These are phyloP conservation scores for Takashimella tepidaria DNA, from an alignment of 1,284 basidiomycete species.

Conservation along the genomic window DNA sequence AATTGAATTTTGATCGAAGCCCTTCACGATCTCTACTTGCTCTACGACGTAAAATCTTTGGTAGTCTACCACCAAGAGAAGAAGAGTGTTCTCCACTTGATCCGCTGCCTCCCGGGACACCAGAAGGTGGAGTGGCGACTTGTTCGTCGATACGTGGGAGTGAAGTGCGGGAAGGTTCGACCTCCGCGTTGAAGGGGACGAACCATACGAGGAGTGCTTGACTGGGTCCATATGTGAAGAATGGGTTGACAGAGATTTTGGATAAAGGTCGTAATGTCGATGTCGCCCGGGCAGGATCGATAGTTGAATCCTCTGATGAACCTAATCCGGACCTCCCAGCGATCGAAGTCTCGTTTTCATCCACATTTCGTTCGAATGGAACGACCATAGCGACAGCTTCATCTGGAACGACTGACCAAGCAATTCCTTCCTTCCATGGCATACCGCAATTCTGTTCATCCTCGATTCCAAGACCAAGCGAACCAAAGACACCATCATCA, in stretches of 20 bases:
- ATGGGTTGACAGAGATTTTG: slow-evolving; percentile 18
- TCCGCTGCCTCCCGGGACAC: background rate
- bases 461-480: slow-evolving; percentile 18
- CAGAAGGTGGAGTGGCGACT: background rate
- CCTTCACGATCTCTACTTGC: slow-evolving; percentile 26
- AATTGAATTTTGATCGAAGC: background rate
- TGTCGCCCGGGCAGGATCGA: too few relatives aligned
- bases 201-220: slow-evolving; percentile 45
- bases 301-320: background rate
- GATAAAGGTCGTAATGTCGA: background rate
- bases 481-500: slow-evolving; percentile 12
- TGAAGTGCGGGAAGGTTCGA: slow-evolving; percentile 3
- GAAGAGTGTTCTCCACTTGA: background rate
- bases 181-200: slow-evolving; percentile 42
- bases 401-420: slow-evolving; percentile 43
- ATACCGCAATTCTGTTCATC: slow-evolving; percentile 22
- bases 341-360: background rate
- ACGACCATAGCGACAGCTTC: slow-evolving; percentile 47
- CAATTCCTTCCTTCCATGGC: slow-evolving; percentile 38
- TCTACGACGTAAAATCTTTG: slow-evolving; percentile 37
- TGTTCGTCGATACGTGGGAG: background rate
- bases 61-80: slow-evolving; percentile 31
- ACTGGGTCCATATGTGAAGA: slow-evolving; percentile 24
- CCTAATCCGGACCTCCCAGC: background rate
- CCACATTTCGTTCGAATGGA: slow-evolving; percentile 24